Evolutionary conservation across 331 rosid genomes (phyloP).

Genomic region (Acacia concinna): DNA sequence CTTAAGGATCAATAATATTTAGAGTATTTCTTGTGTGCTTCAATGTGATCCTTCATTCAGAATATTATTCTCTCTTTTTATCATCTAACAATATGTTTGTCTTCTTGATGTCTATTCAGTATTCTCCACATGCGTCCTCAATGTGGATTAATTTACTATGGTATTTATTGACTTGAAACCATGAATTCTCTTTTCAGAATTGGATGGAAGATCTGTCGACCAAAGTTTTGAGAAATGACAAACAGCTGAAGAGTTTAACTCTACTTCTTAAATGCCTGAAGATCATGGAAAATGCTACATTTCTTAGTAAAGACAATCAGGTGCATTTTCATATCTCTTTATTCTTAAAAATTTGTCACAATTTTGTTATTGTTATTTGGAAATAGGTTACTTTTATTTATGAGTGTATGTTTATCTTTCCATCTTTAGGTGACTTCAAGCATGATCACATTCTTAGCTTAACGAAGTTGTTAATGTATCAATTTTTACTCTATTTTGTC

Average conservation of each 20-base stretch:
- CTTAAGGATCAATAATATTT: too few species aligned
- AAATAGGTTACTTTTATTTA: not conserved
- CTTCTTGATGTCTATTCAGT: constrained; percentile 8
- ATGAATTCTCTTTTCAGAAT: constrained; percentile 50
- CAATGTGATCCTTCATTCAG: too few species aligned
- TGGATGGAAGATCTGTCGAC: constrained; percentile 51
- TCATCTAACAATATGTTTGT: too few species aligned
- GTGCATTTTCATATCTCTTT: constrained; percentile 39
- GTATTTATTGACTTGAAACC: constrained; percentile 26
- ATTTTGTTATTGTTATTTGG: not conserved
- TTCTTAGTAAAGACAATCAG: constrained; percentile 90
- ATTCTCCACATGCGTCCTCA: not conserved
- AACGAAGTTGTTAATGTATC: constrained; percentile 26
- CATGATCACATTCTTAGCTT: constrained; percentile 21
- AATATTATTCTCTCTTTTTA: too few species aligned
- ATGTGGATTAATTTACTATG: constrained; percentile 2
- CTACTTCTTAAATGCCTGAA: constrained; percentile 89
- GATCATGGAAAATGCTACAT: constrained; percentile 98
- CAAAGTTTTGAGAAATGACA: constrained; percentile 45
- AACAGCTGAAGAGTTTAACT: constrained; percentile 53
- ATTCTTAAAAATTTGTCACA: not conserved
- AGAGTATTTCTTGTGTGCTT: too few species aligned
- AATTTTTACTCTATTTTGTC: constrained; percentile 33
- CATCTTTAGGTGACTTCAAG: constrained; percentile 5
- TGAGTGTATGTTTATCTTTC: constrained; percentile 20